These are phyloP conservation scores for Thielaviopsis populi DNA, from an alignment of 2,329 filamentous ascomycete species.

Conservation along the genomic window DNA sequence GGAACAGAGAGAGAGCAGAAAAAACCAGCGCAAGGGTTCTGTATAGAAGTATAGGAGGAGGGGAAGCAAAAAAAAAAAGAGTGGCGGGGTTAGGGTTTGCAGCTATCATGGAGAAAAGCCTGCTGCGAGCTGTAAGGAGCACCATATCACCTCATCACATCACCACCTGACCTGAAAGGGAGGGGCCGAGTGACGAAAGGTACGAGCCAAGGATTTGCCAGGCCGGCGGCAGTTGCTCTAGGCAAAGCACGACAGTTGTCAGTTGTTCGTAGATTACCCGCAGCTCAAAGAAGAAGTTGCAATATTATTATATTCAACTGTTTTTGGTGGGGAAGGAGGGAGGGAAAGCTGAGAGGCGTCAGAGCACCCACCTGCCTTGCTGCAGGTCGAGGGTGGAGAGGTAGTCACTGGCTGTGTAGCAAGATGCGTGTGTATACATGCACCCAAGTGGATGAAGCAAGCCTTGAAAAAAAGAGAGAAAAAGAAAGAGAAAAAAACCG, in stretches of 20 bases:
- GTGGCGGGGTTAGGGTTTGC: slow-evolving; percentile 1
- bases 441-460: not conserved
- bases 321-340: not conserved
- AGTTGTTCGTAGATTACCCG: no score
- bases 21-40: not conserved
- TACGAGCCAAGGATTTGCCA: not conserved
- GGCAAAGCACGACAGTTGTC: not conserved
- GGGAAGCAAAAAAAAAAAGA: slow-evolving; percentile 11
- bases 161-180: no score
- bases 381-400: no score
- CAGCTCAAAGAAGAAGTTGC: not conserved
- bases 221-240: not conserved
- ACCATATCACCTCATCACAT: no score
- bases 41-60: not conserved
- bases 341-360: not conserved
- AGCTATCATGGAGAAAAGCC: not conserved
- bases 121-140: no score
- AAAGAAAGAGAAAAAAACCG: not conserved
- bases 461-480: not conserved
- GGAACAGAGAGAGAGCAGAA: not conserved
- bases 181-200: not conserved
- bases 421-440: not conserved
- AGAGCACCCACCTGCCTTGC: not conserved
- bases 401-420: not conserved
- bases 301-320: no score